Conservation (phyloP, 768 basidiomycete species). For the Neoboletus subvelutipes region DNA sequence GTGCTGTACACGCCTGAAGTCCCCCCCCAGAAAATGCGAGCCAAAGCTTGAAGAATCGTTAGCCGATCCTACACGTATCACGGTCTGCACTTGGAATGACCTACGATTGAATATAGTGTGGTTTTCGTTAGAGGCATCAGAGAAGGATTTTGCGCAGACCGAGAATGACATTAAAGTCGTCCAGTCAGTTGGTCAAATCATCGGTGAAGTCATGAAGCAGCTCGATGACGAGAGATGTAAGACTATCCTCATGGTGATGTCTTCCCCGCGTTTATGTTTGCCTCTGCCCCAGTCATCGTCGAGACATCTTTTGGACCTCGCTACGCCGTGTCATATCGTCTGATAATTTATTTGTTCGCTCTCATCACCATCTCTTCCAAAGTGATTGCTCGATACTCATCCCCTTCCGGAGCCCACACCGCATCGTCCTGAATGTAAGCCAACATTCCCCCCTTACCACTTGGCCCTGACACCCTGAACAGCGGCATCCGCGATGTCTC, state of each 20-base stretch:
- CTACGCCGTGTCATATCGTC: slow-evolving; percentile 98
- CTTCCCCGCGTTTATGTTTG: not conserved
- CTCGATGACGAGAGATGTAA: slow-evolving; percentile 95
- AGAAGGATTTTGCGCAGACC: too few species aligned
- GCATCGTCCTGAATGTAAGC: slow-evolving; percentile 93
- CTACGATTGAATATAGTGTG: too few species aligned
- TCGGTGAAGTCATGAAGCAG: slow-evolving; percentile 98
- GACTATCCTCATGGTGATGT: slow-evolving; percentile 28
- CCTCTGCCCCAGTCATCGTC: slow-evolving; percentile 73
- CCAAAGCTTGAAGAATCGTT: slow-evolving; percentile 85
- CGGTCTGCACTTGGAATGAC: too few species aligned
- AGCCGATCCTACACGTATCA: slow-evolving; percentile 31
- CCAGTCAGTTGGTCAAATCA: slow-evolving; percentile 98
- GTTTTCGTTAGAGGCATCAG: too few species aligned
- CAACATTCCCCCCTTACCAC: slow-evolving; percentile 83
- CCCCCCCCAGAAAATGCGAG: slow-evolving; percentile 94
- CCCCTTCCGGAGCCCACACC: slow-evolving; percentile 77
- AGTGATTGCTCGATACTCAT: slow-evolving; percentile 72
- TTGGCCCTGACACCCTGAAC: slow-evolving; percentile 78
- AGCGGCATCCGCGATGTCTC: slow-evolving; percentile 86
- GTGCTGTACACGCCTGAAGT: not conserved
- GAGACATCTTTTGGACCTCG: slow-evolving; percentile 98
- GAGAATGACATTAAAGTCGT: slow-evolving; percentile 99
- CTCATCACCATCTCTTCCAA: slow-evolving; percentile 87
- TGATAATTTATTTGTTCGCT: slow-evolving; percentile 39